phyloP scores from a whole-genome alignment of 306 rosid species.

The Ochetophila trinervis region DNA sequence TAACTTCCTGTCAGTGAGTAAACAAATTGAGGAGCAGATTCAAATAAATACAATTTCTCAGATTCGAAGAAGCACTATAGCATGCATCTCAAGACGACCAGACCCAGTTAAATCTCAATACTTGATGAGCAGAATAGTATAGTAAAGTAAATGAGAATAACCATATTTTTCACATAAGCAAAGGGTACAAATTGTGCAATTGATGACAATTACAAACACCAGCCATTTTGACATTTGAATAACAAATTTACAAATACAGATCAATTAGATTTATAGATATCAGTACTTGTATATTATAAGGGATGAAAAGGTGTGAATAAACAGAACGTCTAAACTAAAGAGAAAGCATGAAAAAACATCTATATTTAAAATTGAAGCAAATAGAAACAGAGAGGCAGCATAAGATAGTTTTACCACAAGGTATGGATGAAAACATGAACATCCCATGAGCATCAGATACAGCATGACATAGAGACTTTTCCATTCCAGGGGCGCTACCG shows the following conservation, averaged over 20 bases:
- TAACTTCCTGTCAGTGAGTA: slow-evolving; percentile 60
- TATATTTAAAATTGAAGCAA: background rate
- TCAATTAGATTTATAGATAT: background rate
- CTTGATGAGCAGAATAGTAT: slow-evolving; percentile 5
- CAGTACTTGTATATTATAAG: background rate
- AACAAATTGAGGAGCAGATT: slow-evolving; percentile 15
- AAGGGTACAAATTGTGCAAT: no score
- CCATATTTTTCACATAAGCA: background rate
- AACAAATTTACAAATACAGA: background rate
- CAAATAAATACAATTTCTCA: slow-evolving; percentile 2
- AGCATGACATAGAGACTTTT: slow-evolving; percentile 77
- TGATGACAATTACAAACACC: background rate
- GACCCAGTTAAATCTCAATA: slow-evolving; percentile 20
- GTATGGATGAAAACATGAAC: slow-evolving; percentile 74
- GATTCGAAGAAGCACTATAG: slow-evolving; percentile 21
- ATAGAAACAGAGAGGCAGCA: slow-evolving; percentile 1
- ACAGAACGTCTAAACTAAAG: background rate
- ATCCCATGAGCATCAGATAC: slow-evolving; percentile 82
- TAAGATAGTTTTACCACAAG: slow-evolving; percentile 68
- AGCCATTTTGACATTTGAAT: background rate
- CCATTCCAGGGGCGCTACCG: slow-evolving; percentile 53
- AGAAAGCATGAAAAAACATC: background rate
- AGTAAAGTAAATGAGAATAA: background rate
- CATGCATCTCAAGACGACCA: slow-evolving; percentile 5
- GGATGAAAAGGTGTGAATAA: background rate